Evolutionary conservation across 768 basidiomycete species (phyloP), one percentile per base, ranked within the genome.

Genomic region (Leucocoprinus sp.): DNA sequence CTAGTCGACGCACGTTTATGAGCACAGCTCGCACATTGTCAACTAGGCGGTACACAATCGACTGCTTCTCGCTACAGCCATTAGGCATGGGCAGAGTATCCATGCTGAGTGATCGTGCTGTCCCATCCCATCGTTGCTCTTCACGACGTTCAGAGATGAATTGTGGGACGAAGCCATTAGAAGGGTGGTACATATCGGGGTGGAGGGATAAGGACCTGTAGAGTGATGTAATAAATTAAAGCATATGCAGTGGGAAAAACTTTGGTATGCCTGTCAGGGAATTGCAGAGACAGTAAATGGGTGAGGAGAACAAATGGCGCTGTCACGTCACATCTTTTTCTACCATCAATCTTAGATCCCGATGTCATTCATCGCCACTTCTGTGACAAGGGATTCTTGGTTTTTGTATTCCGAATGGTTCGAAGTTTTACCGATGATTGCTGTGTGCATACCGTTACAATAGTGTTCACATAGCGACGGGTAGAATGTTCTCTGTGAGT

Each of bases 31-130:
- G 45, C 29, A 38, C 45, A 33, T 29, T 35, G 8, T 37, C 21
- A 17, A 31, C 37, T 23, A 40, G 18, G n/a, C 40, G 37, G 38
- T 34, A 26, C 12, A 40, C 8, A 29, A 41, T 8, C 15, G 45
- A 46, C 19, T 18, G 45, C 27, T 39, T 27, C 45, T 38, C 31
- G 28, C 2, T 33, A 24, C 38, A 47, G 31, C 38, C 31, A 17
- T 26, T 34, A 8, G 45, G 60, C 42, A 60, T 55, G 21, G 66
- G 61, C 23, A 65, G 53, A 26, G 57, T 46, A 21, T 57, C 60
- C 19, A 61, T 53, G 39, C 60, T 58, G 38, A 63, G 50, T 36
- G 56, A 60, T 63, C 63, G 64, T 45, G 50, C 56, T 47, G 50
- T 43, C 44, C 55, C 55, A 46, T 45, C 50, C 47, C 52, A 43